Evolutionary conservation across 257 asterid species (phyloP), one percentile per base, ranked within the genome.

Genomic region (Salvia hispanica): DNA sequence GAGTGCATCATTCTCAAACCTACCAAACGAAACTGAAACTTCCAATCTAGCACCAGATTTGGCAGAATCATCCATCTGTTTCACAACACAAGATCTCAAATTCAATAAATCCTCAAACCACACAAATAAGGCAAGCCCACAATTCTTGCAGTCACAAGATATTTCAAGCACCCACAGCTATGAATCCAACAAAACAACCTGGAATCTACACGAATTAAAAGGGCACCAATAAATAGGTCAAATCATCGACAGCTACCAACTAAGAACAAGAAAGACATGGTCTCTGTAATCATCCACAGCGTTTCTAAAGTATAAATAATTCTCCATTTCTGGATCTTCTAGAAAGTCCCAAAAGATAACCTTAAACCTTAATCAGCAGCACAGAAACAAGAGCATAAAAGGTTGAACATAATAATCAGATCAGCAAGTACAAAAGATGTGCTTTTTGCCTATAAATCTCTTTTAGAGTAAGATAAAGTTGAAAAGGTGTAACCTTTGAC

Each of bases 11-110:
- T 82, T 82, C 77, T 86, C 95, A 61, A 90, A 93, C 76, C 91
- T 85, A 73, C 98, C 97, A 60, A 93, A 93, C 0, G 98, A 93
- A 75, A 92, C 91, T 31, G 98, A 90, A 16, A 84, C 93, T 67
- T 90, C 96, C 69, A 92, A 83, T 42, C 82, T 70, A 72, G 79
- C 77, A 72, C 70, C 80, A 62, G 92, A 78, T 39, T 78, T 50
- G 51, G 51, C 80, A 11, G 88, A 70, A 67, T 86, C 88, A 64
- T 83, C 90, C 98, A 93, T 93, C 98, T 90, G 88, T 67, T 70
- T 54, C 60, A 78, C 12, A 78, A 55, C 69, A 81, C 74, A 62
- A 74, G 69, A 78, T 71, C 81, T 58, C 46, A 54, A 13, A 59
- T 62, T 61, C 12, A 12, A 56, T n/a, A 25, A 46, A 50, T 16